Evolutionary conservation across 257 asterid genomes (phyloP).

Genomic region (Lithospermum erythrorhizon): DNA sequence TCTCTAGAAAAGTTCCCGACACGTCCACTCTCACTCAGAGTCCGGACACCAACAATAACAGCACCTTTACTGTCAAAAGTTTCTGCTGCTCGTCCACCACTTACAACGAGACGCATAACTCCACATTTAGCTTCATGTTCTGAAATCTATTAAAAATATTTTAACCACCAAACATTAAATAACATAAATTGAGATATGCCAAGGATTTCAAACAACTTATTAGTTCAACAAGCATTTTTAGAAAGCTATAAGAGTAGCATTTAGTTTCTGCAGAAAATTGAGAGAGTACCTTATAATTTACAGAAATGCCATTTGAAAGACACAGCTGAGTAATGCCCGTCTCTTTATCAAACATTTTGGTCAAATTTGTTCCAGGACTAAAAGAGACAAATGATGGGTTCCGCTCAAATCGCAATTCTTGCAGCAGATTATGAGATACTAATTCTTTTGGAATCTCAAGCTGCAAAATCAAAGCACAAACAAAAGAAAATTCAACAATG

Average conservation of each 20-base stretch:
- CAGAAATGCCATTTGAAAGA: constrained; percentile 97
- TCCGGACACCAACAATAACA: constrained; percentile 94
- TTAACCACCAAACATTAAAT: constrained; percentile 9
- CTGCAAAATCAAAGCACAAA: constrained; percentile 47
- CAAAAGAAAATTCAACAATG: constrained; percentile 5
- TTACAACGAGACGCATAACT: constrained; percentile 97
- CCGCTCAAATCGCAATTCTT: constrained; percentile 42
- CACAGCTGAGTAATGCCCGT: constrained; percentile 79
- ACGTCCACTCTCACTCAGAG: constrained; percentile 98
- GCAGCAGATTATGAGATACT: constrained; percentile 53
- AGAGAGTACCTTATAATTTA: constrained; percentile 70
- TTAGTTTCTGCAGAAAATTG: background rate
- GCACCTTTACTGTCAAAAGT: constrained; percentile 67
- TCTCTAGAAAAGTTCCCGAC: constrained; percentile 92
- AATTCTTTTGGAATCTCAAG: constrained; percentile 94
- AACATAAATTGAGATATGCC: too few species aligned
- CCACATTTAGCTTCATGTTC: constrained; percentile 88
- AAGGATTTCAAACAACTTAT: constrained; percentile 2
- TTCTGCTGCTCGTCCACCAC: constrained; percentile 99
- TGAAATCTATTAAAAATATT: constrained; percentile 44
- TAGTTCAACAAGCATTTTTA: constrained; percentile 1
- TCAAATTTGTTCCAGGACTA: constrained; percentile 35
- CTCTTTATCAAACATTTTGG: constrained; percentile 62
- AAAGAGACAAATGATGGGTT: constrained; percentile 62
- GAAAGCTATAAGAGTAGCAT: background rate